Evolutionary conservation across 306 rosid species (phyloP), one percentile per base, ranked within the genome.

Genomic region (Lotus japonicus): DNA sequence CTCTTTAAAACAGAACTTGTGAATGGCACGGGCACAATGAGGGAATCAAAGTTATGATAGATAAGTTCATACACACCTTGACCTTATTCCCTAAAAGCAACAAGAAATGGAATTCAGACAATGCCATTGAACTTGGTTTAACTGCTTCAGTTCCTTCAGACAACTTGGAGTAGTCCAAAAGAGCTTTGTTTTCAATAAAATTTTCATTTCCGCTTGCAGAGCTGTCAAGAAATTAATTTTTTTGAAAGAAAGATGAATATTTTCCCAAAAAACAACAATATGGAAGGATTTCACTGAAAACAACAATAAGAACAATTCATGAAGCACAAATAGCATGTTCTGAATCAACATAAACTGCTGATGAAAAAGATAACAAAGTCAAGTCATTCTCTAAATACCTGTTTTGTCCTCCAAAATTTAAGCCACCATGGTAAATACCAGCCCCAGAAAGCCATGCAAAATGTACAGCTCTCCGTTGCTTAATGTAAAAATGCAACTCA

Each of bases 401-500:
- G 49, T 84, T 84, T 26, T 88, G 96, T 43, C 87, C 84, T 66
- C 98, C 98, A 81, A 94, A 94, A 65, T 94, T 94, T 73, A 94
- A 83, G 81, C 87, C 81, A 58, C 97, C 98, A 13, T 94, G 89
- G 86, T 94, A 94, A 61, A 90, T 90, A 61, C 98, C 98, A 79
- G 97, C 97, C 70, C 97, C 98, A 77, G 96, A 94, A 74, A 94
- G 98, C 98, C 98, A 94, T 58, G 97, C 97, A 85, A 94, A 94
- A 86, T 94, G 97, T 18, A 84, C 73, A 19, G 98, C 97, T 86
- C 98, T 85, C 79, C 97, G 84, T 85, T 94, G 98, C 84, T 94
- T 90, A 63, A 90, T 85, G 84, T 73, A 94, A 86, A 88, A 94
- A 77, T 86, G 96, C 80, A 94, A 80, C 83, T 94, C 98, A 67